Evolutionary conservation across 805 yeast genomes (phyloP).

Genomic region (Kuraishia hungarica): DNA sequence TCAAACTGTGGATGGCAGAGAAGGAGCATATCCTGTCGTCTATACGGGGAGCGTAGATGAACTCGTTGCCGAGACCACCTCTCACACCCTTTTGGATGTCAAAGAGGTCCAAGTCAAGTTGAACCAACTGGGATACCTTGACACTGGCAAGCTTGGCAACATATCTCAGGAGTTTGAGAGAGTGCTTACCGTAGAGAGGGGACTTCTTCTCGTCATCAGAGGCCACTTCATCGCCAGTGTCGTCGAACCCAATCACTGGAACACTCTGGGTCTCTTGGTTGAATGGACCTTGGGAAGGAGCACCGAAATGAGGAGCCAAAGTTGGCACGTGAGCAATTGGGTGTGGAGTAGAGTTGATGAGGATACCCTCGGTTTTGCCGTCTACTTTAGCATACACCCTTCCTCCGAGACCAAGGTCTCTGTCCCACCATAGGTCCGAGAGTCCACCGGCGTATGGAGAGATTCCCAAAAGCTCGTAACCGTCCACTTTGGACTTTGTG

Average conservation of each 20-base stretch:
- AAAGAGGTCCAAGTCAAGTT: conserved; percentile 69
- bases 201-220: conserved; percentile 51
- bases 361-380: conserved; percentile 17
- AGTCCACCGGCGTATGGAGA: conserved; percentile 79
- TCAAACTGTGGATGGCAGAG: conserved; percentile 56
- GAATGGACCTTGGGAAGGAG: conserved; percentile 59
- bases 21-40: conserved; percentile 81
- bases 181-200: conserved; percentile 65
- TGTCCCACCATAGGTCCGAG: conserved; percentile 64
- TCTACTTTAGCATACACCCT: conserved; percentile 46
- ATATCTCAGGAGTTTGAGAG: conserved; percentile 59
- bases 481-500: conserved; percentile 51
- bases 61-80: conserved; percentile 74
- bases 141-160: conserved; percentile 54
- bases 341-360: conserved; percentile 52
- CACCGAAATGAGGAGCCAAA: conserved; percentile 83
- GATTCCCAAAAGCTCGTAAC: conserved; percentile 71
- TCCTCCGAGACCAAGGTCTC: conserved; percentile 84
- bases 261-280: conserved; percentile 71
- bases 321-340: conserved; percentile 80
- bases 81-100: conserved; percentile 74
- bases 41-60: conserved; percentile 72
- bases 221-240: conserved; percentile 30
- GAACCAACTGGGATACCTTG: conserved; percentile 52
- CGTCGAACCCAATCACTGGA: conserved; percentile 64